Base-by-base conservation (phyloP, 257 asterid genomes). In the Paraleonurus japonicus region DNA sequence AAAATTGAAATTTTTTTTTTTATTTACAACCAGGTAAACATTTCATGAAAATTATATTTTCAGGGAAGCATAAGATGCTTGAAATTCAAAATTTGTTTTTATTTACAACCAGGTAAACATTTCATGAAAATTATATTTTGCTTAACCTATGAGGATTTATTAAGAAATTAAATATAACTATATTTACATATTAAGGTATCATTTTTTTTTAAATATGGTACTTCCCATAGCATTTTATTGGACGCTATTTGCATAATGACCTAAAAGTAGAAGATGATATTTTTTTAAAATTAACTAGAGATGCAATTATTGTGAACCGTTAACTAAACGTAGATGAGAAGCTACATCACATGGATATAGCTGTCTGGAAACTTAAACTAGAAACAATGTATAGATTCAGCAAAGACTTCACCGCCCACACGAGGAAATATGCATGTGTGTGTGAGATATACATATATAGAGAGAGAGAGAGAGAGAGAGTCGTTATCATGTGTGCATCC, bases 301-400 rank as follows among this genome's bases (percentile, higher is more conserved):
- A 27, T 65, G 11, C 45, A 62, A 48, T 17, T 12, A 24, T 3
- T 53, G 45, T 41, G 27, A 74, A 7, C 32, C 32, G 63, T 28
- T 8, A 0, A 5, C 0, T 7, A 50, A 4, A 71, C 59, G 69
- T 76, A 65, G 50, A 65, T 37, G 64, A 54, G 48, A 67, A 62
- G 69, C 61, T 9, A 59, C 11, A 13, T 45, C 78, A 73, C 66
- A 66, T 77, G 71, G 75, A 10, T 43, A 66, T 61, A 67, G 78
- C 75, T 77, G 75, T 59, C 71, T 48, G 23, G 66, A 65, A 66
- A 66, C 81, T 71, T 66, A 48, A 65, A 77, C 43, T 65, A 65
- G 24, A 77, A 65, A 6, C 73, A 28, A 65, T 27, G 66, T 75
- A 45, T 32, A 58, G 26, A 47, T 67, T 67, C 79, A 67, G 64